Evolutionary conservation across 768 basidiomycete species (phyloP), one percentile per base, ranked within the genome.

Genomic region (Xerocomus potaroensis): DNA sequence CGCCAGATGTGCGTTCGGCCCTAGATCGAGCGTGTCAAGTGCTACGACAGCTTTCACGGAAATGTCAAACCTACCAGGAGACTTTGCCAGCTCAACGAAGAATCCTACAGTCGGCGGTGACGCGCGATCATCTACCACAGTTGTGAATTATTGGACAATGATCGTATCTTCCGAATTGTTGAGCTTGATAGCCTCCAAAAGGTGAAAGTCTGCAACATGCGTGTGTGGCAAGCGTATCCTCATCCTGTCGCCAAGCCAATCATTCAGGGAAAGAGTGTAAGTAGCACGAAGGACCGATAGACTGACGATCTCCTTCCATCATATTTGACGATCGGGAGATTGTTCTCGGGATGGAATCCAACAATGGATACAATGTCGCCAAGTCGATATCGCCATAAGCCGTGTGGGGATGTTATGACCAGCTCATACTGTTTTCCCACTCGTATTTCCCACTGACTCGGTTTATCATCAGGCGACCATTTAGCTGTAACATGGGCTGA

Each of bases 131-230:
- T 62, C 60, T 3, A 57, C 1, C n/a, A 54, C 32, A 0, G 51
- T 37, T 4, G 57, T 51, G 1, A 59, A 57, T 10, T 59, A 50
- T 1, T 51, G 44, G 0, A 57, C 49, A 22, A 15, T 41, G 15
- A 53, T 35, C 1, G 29, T 15, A 15, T 50, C 53, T 2, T 54
- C 36, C 3, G 38, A 51, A 26, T 8, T 41, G 0, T 47, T n/a
- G 2, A 15, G 8, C 0, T 18, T 21, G 29, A 57, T 31, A 1
- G 37, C 51, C 35, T 42, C 19, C 0, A 50, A 14, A 8, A 64
- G 48, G 0, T 55, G 46, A 19, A 32, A 30, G 4, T 53, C 62
- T 1, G 38, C 45, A 30, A 58, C 32, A 11, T 44, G 22, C 5
- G 19, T 14, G 14, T 29, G 31, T 2, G 37, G 43, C 1, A 59